These are phyloP conservation scores for Blastobotrys malaysiensis DNA, from an alignment of 1,139 yeast genomes.

Conservation along the genomic window DNA sequence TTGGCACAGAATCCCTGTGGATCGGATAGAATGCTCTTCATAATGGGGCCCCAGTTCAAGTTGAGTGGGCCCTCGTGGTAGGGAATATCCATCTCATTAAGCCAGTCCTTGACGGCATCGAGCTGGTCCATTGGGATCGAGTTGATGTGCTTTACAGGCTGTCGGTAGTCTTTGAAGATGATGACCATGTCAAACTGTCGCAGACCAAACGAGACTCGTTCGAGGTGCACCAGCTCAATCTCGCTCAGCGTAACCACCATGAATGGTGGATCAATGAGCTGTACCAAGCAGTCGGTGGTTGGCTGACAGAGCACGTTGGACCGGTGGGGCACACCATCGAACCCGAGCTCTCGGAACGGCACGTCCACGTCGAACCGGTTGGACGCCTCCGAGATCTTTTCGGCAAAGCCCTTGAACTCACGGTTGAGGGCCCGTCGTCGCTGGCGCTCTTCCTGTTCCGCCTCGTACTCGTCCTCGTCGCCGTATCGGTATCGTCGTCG, in stretches of 20 bases:
- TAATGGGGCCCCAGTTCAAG: slow-evolving; percentile 91
- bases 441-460: slow-evolving; percentile 96
- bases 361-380: slow-evolving; percentile 83
- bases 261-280: slow-evolving; percentile 91
- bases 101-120: slow-evolving; percentile 93
- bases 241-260: slow-evolving; percentile 86
- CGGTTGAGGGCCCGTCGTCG: slow-evolving; percentile 86
- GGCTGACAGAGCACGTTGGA: slow-evolving; percentile 96
- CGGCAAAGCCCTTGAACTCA: slow-evolving; percentile 87
- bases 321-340: slow-evolving; percentile 95
- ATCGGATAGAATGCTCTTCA: slow-evolving; percentile 89
- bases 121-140: slow-evolving; percentile 90
- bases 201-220: slow-evolving; percentile 95
- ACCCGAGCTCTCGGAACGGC: slow-evolving; percentile 94
- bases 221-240: slow-evolving; percentile 90
- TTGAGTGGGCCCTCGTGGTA: slow-evolving; percentile 92
- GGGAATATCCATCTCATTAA: slow-evolving; percentile 93
- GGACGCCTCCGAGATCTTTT: slow-evolving; percentile 82
- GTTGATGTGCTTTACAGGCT: slow-evolving; percentile 86
- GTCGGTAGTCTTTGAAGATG: slow-evolving; percentile 83
- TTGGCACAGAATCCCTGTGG: slow-evolving; percentile 84
- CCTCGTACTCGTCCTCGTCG: slow-evolving; percentile 97
- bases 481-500: slow-evolving; percentile 89
- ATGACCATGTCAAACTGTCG: slow-evolving; percentile 95
- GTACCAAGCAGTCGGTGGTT: slow-evolving; percentile 92